Conservation (phyloP, 2,329 filamentous ascomycete species). For the Passalora sequoiae region DNA sequence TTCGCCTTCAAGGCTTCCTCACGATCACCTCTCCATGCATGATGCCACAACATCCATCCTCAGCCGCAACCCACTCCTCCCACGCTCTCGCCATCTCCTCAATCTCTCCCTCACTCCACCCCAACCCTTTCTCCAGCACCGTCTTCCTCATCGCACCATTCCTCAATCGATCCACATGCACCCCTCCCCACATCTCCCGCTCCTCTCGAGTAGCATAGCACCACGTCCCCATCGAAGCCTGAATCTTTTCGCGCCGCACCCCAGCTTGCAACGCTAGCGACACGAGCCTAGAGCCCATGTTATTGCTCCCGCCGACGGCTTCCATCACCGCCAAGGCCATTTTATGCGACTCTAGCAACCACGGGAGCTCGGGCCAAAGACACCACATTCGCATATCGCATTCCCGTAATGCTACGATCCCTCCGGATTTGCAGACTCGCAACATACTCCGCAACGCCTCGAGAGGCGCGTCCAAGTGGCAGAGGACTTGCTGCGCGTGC, state of each 20-base stretch:
- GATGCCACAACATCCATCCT: constrained; percentile 40
- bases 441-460: constrained; percentile 51
- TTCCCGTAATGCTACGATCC: constrained; percentile 49
- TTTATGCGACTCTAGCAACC: constrained; percentile 34
- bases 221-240: constrained; percentile 40
- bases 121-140: constrained; percentile 32
- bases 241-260: constrained; percentile 36
- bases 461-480: constrained; percentile 51
- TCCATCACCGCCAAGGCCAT: constrained; percentile 33
- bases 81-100: constrained; percentile 38
- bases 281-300: constrained; percentile 29
- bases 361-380: constrained; percentile 34
- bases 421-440: constrained; percentile 49
- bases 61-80: constrained; percentile 38
- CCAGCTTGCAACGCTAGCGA: constrained; percentile 37
- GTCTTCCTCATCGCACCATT: constrained; percentile 30
- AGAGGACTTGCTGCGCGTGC: constrained; percentile 54
- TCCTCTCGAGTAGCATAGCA: constrained; percentile 38
- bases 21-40: constrained; percentile 41
- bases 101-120: constrained; percentile 37
- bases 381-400: constrained; percentile 35
- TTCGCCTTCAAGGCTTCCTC: no score
- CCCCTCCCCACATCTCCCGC: constrained; percentile 37
- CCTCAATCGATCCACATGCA: constrained; percentile 21
- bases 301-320: constrained; percentile 23